Percentiles rank a stretch among this genome's conserved stretches.
Evolutionary conservation across 2,329 filamentous ascomycete species (phyloP).

Genomic region (Eurotiales sp.): DNA sequence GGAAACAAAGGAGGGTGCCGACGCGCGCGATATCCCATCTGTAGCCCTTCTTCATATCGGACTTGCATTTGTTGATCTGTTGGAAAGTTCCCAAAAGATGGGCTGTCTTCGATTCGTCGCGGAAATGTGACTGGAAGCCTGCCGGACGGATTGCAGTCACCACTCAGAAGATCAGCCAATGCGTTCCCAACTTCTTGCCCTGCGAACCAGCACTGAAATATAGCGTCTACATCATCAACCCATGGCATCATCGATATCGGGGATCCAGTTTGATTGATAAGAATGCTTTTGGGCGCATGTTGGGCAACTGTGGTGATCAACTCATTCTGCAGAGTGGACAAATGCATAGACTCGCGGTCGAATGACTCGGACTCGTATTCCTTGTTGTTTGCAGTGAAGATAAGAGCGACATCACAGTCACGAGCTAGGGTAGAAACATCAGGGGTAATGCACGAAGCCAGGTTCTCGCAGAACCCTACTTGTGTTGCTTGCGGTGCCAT

Average conservation of each 20-base stretch:
- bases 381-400: slow-evolving; percentile 21
- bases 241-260: slow-evolving; percentile 52
- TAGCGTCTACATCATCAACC: slow-evolving; percentile 44
- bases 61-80: slow-evolving; percentile 63
- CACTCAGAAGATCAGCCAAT: slow-evolving; percentile 73
- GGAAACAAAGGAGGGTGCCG: background rate
- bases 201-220: slow-evolving; percentile 78
- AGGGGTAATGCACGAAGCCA: no score
- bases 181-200: slow-evolving; percentile 79
- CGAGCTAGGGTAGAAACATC: no score
- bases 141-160: slow-evolving; percentile 67
- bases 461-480: slow-evolving; percentile 53
- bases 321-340: slow-evolving; percentile 52
- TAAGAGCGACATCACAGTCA: slow-evolving; percentile 36
- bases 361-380: slow-evolving; percentile 78
- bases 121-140: slow-evolving; percentile 74
- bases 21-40: slow-evolving; percentile 65
- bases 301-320: slow-evolving; percentile 61
- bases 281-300: slow-evolving; percentile 64
- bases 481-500: no score
- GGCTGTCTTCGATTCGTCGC: slow-evolving; percentile 62
- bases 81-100: slow-evolving; percentile 69
- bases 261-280: slow-evolving; percentile 74
- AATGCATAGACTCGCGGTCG: slow-evolving; percentile 55
- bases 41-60: slow-evolving; percentile 75